These are phyloP conservation scores for Hypoxylon sp. DNA, from an alignment of 2,329 filamentous ascomycete genomes.

Conservation along the genomic window DNA sequence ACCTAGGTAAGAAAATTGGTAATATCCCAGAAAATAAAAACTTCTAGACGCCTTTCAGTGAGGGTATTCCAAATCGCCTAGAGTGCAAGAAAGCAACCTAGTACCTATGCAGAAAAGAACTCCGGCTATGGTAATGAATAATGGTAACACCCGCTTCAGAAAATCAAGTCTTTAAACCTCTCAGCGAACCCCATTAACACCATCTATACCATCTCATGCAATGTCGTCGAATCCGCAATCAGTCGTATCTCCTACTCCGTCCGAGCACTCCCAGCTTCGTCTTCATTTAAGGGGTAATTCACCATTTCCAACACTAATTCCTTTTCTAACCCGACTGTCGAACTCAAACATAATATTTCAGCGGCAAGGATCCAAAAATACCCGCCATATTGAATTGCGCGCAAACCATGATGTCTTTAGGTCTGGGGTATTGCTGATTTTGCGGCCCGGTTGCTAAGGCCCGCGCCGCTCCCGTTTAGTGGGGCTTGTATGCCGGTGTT, in stretches of 20 bases:
- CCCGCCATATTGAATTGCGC: no score
- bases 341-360: no score
- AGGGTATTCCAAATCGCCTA: constrained; percentile 27
- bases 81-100: no score
- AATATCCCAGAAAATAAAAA: constrained; percentile 14
- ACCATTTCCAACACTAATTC: neutral
- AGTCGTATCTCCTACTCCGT: no score
- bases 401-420: neutral
- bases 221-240: constrained; percentile 19
- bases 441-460: no score
- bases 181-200: constrained; percentile 19
- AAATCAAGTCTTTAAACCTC: constrained; percentile 22
- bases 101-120: constrained; percentile 15
- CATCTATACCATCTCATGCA: constrained; percentile 14
- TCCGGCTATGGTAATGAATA: neutral
- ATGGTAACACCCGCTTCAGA: neutral
- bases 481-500: no score
- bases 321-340: neutral
- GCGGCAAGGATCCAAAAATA: no score
- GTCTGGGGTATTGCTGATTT: no score
- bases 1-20: neutral
- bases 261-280: constrained; percentile 1
- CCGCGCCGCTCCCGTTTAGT: no score
- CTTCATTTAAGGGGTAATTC: neutral
- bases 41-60: constrained; percentile 25